Conservation (phyloP, 441 rosid species). For the Pelargonium cotyledonis region DNA sequence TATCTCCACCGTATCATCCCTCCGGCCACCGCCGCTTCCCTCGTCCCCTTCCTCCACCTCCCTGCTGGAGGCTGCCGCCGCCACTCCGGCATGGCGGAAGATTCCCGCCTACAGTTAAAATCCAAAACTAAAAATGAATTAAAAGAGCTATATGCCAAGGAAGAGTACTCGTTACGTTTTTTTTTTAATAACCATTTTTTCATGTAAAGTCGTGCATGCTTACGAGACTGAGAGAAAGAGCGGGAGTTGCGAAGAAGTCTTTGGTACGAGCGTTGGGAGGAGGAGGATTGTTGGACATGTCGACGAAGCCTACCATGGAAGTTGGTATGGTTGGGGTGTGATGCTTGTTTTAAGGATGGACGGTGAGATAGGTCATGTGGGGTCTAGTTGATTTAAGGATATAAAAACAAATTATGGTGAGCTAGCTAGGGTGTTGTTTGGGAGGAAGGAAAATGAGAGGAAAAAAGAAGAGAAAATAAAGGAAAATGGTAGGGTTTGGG, state of each 20-base stretch:
- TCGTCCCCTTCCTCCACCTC: slow-evolving; percentile 52
- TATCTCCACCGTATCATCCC: slow-evolving; percentile 73
- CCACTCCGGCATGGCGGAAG: slow-evolving; percentile 56
- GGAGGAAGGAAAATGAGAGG: not conserved
- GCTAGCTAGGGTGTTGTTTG: not conserved
- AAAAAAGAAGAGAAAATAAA: not conserved
- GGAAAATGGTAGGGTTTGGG: slow-evolving; percentile 19
- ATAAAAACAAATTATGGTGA: slow-evolving; percentile 49
- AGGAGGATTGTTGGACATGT: slow-evolving; percentile 76
- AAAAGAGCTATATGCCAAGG: not conserved
- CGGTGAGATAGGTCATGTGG: too few species aligned
- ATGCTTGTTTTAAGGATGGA: slow-evolving; percentile 27
- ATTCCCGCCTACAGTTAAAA: slow-evolving; percentile 63
- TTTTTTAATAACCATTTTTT: too few species aligned
- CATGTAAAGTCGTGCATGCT: not conserved
- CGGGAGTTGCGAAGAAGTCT: slow-evolving; percentile 92
- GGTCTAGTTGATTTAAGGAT: slow-evolving; percentile 57
- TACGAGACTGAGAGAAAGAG: slow-evolving; percentile 94
- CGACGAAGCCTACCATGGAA: slow-evolving; percentile 47
- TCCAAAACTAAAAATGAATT: not conserved
- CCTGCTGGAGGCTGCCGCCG: slow-evolving; percentile 27
- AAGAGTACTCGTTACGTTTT: too few species aligned
- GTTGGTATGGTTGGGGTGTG: slow-evolving; percentile 39
- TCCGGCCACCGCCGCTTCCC: slow-evolving; percentile 45
- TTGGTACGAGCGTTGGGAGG: slow-evolving; percentile 41